Evolutionary conservation across 75 land plant genomes (phyloP), one percentile per base, ranked within the genome.

Genomic region (Cunninghamia lanceolata): DNA sequence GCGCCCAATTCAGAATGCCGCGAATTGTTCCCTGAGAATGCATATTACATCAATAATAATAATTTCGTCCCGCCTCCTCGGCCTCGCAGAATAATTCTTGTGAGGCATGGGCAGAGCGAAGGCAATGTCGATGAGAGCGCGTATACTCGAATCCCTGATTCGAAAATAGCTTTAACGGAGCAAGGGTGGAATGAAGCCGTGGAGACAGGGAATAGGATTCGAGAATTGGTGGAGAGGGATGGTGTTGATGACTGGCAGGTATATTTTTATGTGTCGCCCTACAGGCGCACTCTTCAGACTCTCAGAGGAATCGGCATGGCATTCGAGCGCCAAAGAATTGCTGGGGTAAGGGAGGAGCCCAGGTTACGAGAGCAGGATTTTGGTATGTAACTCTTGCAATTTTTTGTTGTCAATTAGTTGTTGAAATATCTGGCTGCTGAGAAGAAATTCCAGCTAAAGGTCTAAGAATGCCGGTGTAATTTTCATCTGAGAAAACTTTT

Each of bases 181-280:
- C 94, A 95, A 84, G 99, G 96, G 88, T 85, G 96, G 43, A 80
- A 89, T 84, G 93, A 95, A 78, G 89, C 94, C 92, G 85, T 89
- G 0, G 83, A 82, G 42, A 70, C 94, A 1, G 99, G 92, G 94
- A 94, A 90, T 87, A 86, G 99, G 86, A 94, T 96, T 16, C 96
- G 96, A 21, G 96, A 95, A 82, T 89, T 95, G 34, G 91, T 88
- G 68, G 74, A 70, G n/a, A 93, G 91, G 85, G 82, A 50, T 34
- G 92, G 85, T 21, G 87, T n/a, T 9, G 96, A 91, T 38, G 96
- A 96, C 83, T 96, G 98, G 96, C 89, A 90, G 85, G 96, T 95
- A 9, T 96, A 96, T 85, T 96, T 96, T 89, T 96, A 96, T 63
- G 96, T 95, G 19, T 96, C 98, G 17, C 98, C 98, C 3, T 96